These are phyloP conservation scores for Potentilla sterilis DNA, from an alignment of 306 rosid species.

Conservation along the genomic window DNA sequence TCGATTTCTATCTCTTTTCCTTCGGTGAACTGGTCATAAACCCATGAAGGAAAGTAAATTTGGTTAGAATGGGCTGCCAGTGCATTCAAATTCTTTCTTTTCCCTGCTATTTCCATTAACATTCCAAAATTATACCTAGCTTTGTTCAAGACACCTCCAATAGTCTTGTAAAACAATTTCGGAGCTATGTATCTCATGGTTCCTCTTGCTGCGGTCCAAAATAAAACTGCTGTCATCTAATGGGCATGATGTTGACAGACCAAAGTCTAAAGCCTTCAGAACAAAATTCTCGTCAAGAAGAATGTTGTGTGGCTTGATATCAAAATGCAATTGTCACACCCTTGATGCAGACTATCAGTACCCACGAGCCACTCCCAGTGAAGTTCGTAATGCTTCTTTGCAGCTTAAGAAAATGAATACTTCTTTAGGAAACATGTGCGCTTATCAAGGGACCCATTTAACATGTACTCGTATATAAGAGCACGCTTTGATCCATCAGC, in stretches of 20 bases:
- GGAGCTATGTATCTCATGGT: constrained; percentile 8
- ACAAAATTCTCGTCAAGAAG: too few relatives aligned
- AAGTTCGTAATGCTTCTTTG: too few relatives aligned
- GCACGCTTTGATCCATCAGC: not conserved
- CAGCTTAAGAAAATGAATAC: too few relatives aligned
- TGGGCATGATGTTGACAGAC: not conserved
- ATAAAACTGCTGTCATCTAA: not conserved
- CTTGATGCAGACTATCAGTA: not conserved
- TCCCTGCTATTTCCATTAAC: not conserved
- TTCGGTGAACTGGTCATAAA: not conserved
- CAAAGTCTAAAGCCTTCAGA: not conserved
- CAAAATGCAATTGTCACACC: not conserved
- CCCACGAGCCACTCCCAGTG: too few relatives aligned
- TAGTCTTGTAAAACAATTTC: not conserved
- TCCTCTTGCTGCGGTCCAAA: not conserved
- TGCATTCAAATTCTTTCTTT: not conserved
- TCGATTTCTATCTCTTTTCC: not conserved
- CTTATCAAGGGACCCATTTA: constrained; percentile 7
- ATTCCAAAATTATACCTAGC: too few relatives aligned
- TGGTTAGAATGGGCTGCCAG: not conserved
- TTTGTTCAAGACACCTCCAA: not conserved
- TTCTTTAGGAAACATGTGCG: not conserved
- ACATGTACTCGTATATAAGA: not conserved
- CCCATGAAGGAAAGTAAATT: not conserved
- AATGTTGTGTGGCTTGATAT: too few relatives aligned